Evolutionary conservation across 192 early-diverging fungal species (phyloP).

Genomic region (Backusella tarrabulga): DNA sequence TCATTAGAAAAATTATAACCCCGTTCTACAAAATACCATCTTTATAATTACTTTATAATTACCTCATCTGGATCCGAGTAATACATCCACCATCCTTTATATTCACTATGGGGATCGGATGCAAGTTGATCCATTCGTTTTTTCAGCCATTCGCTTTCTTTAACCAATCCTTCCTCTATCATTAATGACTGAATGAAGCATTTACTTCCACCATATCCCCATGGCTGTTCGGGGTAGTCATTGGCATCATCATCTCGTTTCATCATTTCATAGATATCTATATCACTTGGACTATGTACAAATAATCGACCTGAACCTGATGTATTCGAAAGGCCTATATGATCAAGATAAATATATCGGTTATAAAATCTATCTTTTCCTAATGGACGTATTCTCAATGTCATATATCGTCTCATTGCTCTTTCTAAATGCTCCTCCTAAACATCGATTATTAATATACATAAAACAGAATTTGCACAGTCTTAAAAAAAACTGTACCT

Average conservation of each 20-base stretch:
- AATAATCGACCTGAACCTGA: slow-evolving; percentile 55
- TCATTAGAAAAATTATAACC: slow-evolving; percentile 42
- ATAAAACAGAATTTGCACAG: not conserved
- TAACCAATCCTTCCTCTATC: slow-evolving; percentile 26
- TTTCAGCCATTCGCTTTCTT: slow-evolving; percentile 31
- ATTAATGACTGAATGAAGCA: slow-evolving; percentile 10
- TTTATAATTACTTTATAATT: slow-evolving; percentile 9
- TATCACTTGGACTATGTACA: slow-evolving; percentile 46
- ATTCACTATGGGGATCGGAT: not conserved
- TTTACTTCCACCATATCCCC: slow-evolving; percentile 26
- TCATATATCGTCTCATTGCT: slow-evolving; percentile 57
- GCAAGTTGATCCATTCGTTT: slow-evolving; percentile 5
- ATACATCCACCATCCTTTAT: slow-evolving; percentile 20
- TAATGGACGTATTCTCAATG: slow-evolving; percentile 66
- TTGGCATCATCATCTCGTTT: slow-evolving; percentile 21
- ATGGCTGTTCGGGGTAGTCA: not conserved
- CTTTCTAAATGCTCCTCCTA: slow-evolving; percentile 68
- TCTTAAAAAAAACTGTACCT: not conserved
- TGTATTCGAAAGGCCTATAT: slow-evolving; percentile 52
- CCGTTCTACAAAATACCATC: not conserved
- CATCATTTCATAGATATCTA: slow-evolving; percentile 51
- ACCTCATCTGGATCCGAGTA: slow-evolving; percentile 36
- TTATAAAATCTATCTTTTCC: slow-evolving; percentile 84
- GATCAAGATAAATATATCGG: slow-evolving; percentile 88
- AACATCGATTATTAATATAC: not conserved